Evolutionary conservation across 441 rosid species (phyloP), one percentile per base, ranked within the genome.

Genomic region (Adansonia gregorii): DNA sequence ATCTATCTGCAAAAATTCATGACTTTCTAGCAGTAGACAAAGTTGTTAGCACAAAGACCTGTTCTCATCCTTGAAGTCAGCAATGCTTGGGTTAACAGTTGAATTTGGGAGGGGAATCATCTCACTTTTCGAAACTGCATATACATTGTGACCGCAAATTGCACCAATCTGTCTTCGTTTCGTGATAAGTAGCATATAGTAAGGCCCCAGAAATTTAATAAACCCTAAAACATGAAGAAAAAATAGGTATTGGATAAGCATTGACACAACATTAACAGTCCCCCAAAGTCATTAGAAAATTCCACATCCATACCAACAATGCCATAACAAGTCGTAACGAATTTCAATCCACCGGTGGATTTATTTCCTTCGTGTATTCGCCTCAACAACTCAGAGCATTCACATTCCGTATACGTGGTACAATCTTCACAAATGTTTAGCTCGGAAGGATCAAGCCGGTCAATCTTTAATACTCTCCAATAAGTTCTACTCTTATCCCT

Each of bases 381-480:
- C 81, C 88, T 89, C 65, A 95, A 84, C 79, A 95, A 73, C 74
- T 95, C 97, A 52, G 86, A 89, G 71, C 98, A 94, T 83, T 95
- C 89, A 5, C 81, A 74, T 77, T 94, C 93, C 0, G 93, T 79
- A 72, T 95, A 95, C 0, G 87, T 87, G 67, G 98, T 89, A 27
- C 94, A 83, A 84, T 92, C 99, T 86, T 95, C 99, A 8, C 85
- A 86, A 72, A 95, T 77, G 63, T 85, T 91, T 63, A 95, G 87
- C 84, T 95, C 95, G 14, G 88, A 86, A 10, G 91, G 91, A 71
- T 94, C 94, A 11, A 87, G 79, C 46, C 98, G 79, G 78, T 91
- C 94, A 82, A 94, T 95, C 91, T 92, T 95, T 39, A 95, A 83
- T 78, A 95, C 96, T 86, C 92, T 95, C 95, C 97, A 92, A 75